Base-by-base conservation (phyloP, 345 rosid species). In the Linum lewisii region DNA sequence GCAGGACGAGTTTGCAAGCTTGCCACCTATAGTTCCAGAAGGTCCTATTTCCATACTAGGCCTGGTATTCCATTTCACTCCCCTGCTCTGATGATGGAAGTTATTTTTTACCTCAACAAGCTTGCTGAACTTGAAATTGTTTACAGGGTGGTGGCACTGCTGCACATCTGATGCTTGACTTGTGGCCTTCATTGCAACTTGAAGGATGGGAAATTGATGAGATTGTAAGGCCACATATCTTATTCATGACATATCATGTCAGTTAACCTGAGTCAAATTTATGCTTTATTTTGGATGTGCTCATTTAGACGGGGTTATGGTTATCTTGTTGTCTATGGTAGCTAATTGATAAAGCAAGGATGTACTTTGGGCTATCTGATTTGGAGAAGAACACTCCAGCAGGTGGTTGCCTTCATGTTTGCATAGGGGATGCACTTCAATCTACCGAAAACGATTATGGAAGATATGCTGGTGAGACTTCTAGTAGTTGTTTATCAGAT, bases 101-200 rank as follows among this genome's bases (percentile, higher is more conserved):
- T 11, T 22, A 34, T 1, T 21, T 34, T n/a, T 6, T n/a, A 54
- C 14, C 16, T 5, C 20, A 25, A 11, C 47, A 52, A 21, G n/a
- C 23, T 23, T 19, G 1, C 62, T n/a, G 26, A 54, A 45, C 21
- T 51, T 38, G 22, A 47, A 14, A 66, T 29, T 50, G 22, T 66
- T 21, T 1, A 64, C 52, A 82, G 90, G 98, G 92, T 32, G 98
- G 90, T 64, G 98, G 98, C 68, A 91, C 98, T 19, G 88, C 87
- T 61, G 98, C 94, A 25, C 87, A 80, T 67, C 62, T 87, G 79
- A 82, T 88, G 79, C 98, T 88, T 70, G 74, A 80, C 24, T 59
- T 74, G 24, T 87, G 90, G 95, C 96, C 98, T 70, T 79, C 84
- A 5, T 42, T 81, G 69, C 70, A 74, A 72, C 79, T 91, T 70